Percentiles rank a stretch among this genome's conserved stretches.
Conservation (phyloP, 805 yeast species). For the Candida piceae region DNA sequence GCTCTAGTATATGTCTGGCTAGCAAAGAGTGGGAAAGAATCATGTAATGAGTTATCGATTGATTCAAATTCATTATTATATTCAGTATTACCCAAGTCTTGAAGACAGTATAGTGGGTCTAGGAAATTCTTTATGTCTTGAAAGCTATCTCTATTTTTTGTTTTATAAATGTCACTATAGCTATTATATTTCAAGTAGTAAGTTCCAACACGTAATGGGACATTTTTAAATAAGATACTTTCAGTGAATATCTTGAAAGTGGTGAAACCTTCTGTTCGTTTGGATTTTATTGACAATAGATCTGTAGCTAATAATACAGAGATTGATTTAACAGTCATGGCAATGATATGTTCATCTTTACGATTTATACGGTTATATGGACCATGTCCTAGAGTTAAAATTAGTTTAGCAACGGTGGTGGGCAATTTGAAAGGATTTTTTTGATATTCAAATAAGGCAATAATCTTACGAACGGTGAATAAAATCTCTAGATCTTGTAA, state of each 20-base stretch:
- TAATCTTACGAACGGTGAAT: slow-evolving; percentile 17
- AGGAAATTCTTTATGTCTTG: slow-evolving; percentile 4
- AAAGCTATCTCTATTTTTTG: too few relatives aligned
- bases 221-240: slow-evolving; percentile 12
- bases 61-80: slow-evolving; percentile 4
- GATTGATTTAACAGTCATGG: slow-evolving; percentile 11
- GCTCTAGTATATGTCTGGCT: too few relatives aligned
- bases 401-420: background rate
- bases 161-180: slow-evolving; percentile 2
- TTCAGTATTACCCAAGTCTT: background rate
- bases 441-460: slow-evolving; percentile 5
- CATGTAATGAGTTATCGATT: slow-evolving; percentile 5
- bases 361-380: background rate
- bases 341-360: background rate
- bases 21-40: background rate
- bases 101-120: slow-evolving; percentile 2
- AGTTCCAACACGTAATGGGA: slow-evolving; percentile 8
- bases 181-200: slow-evolving; percentile 7
- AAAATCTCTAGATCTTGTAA: slow-evolving; percentile 9
- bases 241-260: slow-evolving; percentile 8
- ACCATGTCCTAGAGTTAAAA: slow-evolving; percentile 5
- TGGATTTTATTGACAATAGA: slow-evolving; percentile 9
- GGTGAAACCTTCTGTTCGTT: slow-evolving; percentile 8
- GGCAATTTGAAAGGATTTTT: background rate
- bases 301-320: slow-evolving; percentile 16